Evolutionary conservation across 805 yeast genomes (phyloP).

Genomic region (Ogataea angusta): DNA sequence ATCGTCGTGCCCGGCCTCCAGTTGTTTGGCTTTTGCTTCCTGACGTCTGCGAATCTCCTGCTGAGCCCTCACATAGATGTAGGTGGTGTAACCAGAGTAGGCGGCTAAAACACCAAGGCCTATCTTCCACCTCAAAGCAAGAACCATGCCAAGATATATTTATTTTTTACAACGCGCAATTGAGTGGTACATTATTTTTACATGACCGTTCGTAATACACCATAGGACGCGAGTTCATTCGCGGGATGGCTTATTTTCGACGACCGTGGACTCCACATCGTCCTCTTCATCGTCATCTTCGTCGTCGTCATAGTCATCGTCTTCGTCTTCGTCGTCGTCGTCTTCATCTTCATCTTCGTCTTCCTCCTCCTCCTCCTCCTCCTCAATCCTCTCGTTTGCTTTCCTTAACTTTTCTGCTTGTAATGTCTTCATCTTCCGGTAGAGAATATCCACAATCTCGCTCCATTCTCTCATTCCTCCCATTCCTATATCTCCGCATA

Average conservation of each 20-base stretch:
- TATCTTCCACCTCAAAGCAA: slow-evolving; percentile 34
- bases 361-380: slow-evolving; percentile 44
- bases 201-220: slow-evolving; percentile 5
- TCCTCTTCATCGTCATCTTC: slow-evolving; percentile 15
- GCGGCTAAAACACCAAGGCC: slow-evolving; percentile 45
- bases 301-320: slow-evolving; percentile 33
- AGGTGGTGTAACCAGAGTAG: slow-evolving; percentile 65
- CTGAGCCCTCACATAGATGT: slow-evolving; percentile 53
- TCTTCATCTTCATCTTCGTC: slow-evolving; percentile 40
- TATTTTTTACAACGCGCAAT: slow-evolving; percentile 5
- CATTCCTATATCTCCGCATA: slow-evolving; percentile 96
- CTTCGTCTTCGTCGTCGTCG: slow-evolving; percentile 39
- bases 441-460: slow-evolving; percentile 85
- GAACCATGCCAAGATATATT: slow-evolving; percentile 8
- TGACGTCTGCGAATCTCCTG: slow-evolving; percentile 49
- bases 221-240: slow-evolving; percentile 1
- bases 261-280: slow-evolving; percentile 9
- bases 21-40: slow-evolving; percentile 9
- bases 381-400: slow-evolving; percentile 46
- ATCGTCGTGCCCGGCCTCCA: slow-evolving; percentile 4
- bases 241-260: slow-evolving; percentile 1
- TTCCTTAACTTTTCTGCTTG: slow-evolving; percentile 52
- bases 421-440: slow-evolving; percentile 62
- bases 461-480: slow-evolving; percentile 99
- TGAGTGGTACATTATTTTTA: slow-evolving; percentile 1